Base-by-base conservation (phyloP, 257 asterid genomes). In the Salvia splendens region DNA sequence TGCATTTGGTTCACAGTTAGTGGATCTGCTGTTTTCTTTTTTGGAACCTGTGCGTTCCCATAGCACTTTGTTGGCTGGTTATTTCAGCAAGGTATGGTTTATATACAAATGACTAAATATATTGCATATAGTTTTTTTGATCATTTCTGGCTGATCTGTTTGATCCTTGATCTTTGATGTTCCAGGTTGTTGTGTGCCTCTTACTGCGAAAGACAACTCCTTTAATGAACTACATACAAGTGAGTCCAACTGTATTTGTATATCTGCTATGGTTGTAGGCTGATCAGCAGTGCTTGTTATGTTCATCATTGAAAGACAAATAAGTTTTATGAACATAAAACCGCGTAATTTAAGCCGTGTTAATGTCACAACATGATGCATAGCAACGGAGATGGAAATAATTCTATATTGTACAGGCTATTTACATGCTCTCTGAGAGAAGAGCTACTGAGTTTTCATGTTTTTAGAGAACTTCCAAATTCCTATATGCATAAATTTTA, bases 151-250 rank as follows among this genome's bases (percentile, higher is more conserved):
- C 45, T 68, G n/a, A 72, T 46, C 16, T 30, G 71, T 68, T 40
- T 81, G 71, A 87, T 77, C 48, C 73, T 72, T 12, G 36, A 63
- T 75, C 73, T 51, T 83, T 43, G 49, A 32, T 79, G 47, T 80
- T 76, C 75, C 75, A 92, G 98, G 98, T 92, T 81, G 90, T 87
- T 32, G 85, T 92, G 58, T 87, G 97, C 85, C 82, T 92, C 75
- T 70, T 92, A 81, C 78, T 87, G 80, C 91, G 97, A 87, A 92
- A 89, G 91, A 89, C 97, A 36, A 83, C 83, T 73, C 86, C 91
- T 47, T 80, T 92, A 16, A 86, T 92, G 98, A 83, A 82, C 65
- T 86, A 92, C 80, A 80, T 92, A 61, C 87, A 36, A 72, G 98
- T 92, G 76, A 80, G 95, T 80, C n/a, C 55, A 12, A 53, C 67